phyloP scores from a whole-genome alignment of 2,329 filamentous ascomycete species.

The Diaporthe nobilis region DNA sequence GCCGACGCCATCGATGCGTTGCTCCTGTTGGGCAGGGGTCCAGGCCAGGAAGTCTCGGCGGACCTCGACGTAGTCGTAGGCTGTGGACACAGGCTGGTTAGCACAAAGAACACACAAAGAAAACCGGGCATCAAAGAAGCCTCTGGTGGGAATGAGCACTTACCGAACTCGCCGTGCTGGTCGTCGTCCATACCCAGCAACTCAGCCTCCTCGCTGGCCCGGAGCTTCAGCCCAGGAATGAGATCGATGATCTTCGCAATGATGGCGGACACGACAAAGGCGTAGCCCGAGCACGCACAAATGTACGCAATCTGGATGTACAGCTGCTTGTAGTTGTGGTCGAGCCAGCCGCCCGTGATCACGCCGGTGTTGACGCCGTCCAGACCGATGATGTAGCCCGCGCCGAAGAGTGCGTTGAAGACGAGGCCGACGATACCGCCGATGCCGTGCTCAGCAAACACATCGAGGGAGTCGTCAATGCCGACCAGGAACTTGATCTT shows the following conservation, averaged over 20 bases:
- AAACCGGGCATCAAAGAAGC: fast-evolving
- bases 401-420: conserved; percentile 81
- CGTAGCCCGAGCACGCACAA: conserved; percentile 74
- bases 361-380: conserved; percentile 81
- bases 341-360: conserved; percentile 77
- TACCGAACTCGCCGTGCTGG: conserved; percentile 86
- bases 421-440: conserved; percentile 78
- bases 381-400: conserved; percentile 79
- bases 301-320: conserved; percentile 88
- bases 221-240: conserved; percentile 83
- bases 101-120: not conserved
- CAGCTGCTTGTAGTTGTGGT: conserved; percentile 80
- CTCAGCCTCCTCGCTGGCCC: conserved; percentile 85
- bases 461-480: conserved; percentile 80
- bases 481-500: conserved; percentile 75
- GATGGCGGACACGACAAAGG: conserved; percentile 80
- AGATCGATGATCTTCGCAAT: conserved; percentile 83
- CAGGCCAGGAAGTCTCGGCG: conserved; percentile 90
- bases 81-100: conserved; percentile 21
- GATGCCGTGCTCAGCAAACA: conserved; percentile 79
- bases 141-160: not conserved
- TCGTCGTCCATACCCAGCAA: conserved; percentile 91
- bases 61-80: conserved; percentile 90
- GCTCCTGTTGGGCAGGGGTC: conserved; percentile 81
- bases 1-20: conserved; percentile 69